phyloP scores from a whole-genome alignment of 306 rosid species.

The Rosa persica region DNA sequence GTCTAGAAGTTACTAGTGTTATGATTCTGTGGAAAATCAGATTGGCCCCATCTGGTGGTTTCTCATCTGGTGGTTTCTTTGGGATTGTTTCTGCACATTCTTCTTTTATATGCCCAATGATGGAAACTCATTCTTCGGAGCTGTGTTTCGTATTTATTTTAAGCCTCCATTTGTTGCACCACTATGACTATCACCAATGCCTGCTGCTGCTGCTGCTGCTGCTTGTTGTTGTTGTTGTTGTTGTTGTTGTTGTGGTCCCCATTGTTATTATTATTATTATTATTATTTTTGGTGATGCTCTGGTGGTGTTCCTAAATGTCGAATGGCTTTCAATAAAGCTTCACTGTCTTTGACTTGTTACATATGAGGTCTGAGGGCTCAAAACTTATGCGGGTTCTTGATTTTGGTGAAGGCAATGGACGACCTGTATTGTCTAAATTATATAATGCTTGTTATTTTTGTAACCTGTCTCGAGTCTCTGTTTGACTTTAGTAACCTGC shows the following conservation, averaged over 20 bases:
- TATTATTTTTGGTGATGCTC: not conserved
- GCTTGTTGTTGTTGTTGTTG: not conserved
- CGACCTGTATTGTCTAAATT: not conserved
- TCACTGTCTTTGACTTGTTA: not conserved
- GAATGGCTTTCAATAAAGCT: slow-evolving; percentile 12
- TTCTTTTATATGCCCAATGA: slow-evolving; percentile 2
- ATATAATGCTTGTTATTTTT: not conserved
- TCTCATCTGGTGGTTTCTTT: not conserved
- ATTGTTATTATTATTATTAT: not conserved
- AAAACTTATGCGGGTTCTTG: not conserved
- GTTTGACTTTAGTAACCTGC: not conserved
- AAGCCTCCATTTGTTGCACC: slow-evolving; percentile 12
- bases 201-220: not conserved
- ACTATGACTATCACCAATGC: not conserved
- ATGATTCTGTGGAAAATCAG: not conserved
- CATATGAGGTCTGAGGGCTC: slow-evolving; percentile 7
- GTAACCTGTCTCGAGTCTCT: not conserved
- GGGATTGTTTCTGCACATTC: not conserved
- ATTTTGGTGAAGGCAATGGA: not conserved
- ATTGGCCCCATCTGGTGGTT: not conserved
- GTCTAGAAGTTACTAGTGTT: not conserved
- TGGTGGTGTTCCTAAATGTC: slow-evolving; percentile 4
- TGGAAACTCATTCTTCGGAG: not conserved
- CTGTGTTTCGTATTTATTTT: slow-evolving; percentile 5
- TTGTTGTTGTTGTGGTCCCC: too few relatives aligned